Evolutionary conservation across 169 alveolate species (phyloP).

Genomic region (Babesia ovis): DNA sequence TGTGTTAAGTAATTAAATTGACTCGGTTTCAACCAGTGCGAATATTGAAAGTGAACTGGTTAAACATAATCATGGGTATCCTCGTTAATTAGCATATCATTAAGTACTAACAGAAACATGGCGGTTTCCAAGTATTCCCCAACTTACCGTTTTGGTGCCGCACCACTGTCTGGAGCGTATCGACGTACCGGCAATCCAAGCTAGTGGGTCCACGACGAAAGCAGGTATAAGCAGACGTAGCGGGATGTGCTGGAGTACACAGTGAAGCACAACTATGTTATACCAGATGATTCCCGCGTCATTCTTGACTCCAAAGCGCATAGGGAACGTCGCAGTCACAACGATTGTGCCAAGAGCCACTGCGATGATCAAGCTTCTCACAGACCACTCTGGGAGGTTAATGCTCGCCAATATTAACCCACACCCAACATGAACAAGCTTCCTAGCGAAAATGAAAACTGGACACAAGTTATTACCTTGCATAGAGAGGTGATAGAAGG

Average conservation of each 20-base stretch:
- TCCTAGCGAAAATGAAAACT: neutral
- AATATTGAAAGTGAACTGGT: too few relatives aligned
- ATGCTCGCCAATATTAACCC: conserved; percentile 44
- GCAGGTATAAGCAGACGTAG: conserved; percentile 48
- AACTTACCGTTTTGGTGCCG: conserved; percentile 59
- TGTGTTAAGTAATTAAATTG: too few relatives aligned
- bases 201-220: conserved; percentile 63
- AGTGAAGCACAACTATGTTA: conserved; percentile 29
- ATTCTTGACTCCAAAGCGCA: conserved; percentile 39
- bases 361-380: conserved; percentile 6
- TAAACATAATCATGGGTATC: neutral
- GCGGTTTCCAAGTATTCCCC: too few relatives aligned
- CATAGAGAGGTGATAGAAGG: conserved; percentile 25
- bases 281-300: conserved; percentile 59
- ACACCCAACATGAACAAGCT: conserved; percentile 50
- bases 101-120: too few relatives aligned
- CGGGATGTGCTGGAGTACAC: conserved; percentile 20
- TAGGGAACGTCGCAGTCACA: conserved; percentile 17
- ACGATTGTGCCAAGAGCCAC: conserved; percentile 40
- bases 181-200: conserved; percentile 31
- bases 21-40: too few relatives aligned
- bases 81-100: neutral
- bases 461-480: conserved; percentile 23
- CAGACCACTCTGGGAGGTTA: conserved; percentile 23
- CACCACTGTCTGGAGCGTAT: conserved; percentile 29